phyloP scores from a whole-genome alignment of 805 yeast species.

The Suhomyces vadensis region DNA sequence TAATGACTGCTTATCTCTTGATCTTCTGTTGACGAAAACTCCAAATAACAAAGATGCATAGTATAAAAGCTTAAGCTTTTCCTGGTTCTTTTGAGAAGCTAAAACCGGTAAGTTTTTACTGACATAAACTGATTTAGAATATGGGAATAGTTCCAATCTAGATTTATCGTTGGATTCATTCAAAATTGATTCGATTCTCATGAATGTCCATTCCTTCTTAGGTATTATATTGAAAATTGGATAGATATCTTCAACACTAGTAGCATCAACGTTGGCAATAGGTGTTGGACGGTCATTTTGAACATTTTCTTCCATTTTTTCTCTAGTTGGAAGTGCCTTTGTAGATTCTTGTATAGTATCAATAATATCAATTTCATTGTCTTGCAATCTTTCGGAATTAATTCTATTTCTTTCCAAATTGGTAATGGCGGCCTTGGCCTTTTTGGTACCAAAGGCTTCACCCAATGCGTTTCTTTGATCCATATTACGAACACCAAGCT shows the following conservation, averaged over 20 bases:
- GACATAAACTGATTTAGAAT: conserved; percentile 55
- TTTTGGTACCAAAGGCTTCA: conserved; percentile 95
- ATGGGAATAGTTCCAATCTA: conserved; percentile 64
- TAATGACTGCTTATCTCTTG: conserved; percentile 57
- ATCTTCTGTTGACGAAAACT: conserved; percentile 71
- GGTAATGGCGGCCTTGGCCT: conserved; percentile 86
- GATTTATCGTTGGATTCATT: conserved; percentile 50
- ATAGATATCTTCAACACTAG: conserved; percentile 78
- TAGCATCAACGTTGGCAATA: conserved; percentile 71
- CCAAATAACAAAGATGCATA: conserved; percentile 81
- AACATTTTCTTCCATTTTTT: conserved; percentile 56
- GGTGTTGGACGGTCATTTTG: conserved; percentile 84
- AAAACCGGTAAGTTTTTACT: conserved; percentile 45
- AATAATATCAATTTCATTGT: conserved; percentile 74
- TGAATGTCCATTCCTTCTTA: conserved; percentile 56
- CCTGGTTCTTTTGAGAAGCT: conserved; percentile 45
- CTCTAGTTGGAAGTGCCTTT: conserved; percentile 68
- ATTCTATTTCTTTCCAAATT: conserved; percentile 81
- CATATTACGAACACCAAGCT: conserved; percentile 48
- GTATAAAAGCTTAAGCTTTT: conserved; percentile 69
- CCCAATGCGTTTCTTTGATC: conserved; percentile 83
- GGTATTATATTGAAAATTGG: conserved; percentile 74
- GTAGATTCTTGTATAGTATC: conserved; percentile 76
- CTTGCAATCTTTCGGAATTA: conserved; percentile 78
- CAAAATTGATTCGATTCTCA: conserved; percentile 64